Conservation (phyloP, 495 filamentous ascomycete genomes). For the Niebla homalea region DNA sequence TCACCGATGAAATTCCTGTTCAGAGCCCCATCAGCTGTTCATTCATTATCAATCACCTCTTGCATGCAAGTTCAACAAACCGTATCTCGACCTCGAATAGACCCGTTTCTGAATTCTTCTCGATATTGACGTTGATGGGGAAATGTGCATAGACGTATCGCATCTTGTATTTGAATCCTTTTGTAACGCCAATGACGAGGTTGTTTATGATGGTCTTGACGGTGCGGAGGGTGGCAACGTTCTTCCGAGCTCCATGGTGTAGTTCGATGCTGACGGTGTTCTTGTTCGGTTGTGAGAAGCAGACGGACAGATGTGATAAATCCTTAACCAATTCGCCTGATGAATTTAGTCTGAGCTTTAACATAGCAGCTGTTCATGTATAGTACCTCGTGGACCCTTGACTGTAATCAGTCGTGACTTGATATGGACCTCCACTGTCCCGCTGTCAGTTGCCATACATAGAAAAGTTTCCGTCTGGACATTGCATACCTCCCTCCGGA, state of each 20-base stretch:
- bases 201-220: conserved; percentile 97
- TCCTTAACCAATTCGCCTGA: conserved; percentile 88
- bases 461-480: neutral
- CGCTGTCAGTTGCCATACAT: neutral
- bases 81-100: conserved; percentile 88
- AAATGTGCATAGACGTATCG: conserved; percentile 99
- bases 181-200: conserved; percentile 93
- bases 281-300: conserved; percentile 73
- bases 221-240: conserved; percentile 91
- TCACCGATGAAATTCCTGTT: conserved; percentile 95
- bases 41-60: neutral
- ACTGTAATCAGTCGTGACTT: conserved; percentile 91
- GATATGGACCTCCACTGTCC: conserved; percentile 84
- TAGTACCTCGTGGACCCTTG: conserved; percentile 76
- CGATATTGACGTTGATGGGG: conserved; percentile 99
- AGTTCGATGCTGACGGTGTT: conserved; percentile 85
- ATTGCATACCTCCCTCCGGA: conserved; percentile 73
- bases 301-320: conserved; percentile 88
- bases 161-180: conserved; percentile 99
- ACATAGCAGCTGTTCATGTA: neutral
- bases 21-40: conserved; percentile 13
- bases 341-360: neutral
- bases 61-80: conserved; percentile 39
- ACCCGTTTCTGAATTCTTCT: conserved; percentile 88
- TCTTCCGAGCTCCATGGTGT: conserved; percentile 95